Base-by-base conservation (phyloP, 805 yeast species). In the Wickerhamiella alocasiicola region DNA sequence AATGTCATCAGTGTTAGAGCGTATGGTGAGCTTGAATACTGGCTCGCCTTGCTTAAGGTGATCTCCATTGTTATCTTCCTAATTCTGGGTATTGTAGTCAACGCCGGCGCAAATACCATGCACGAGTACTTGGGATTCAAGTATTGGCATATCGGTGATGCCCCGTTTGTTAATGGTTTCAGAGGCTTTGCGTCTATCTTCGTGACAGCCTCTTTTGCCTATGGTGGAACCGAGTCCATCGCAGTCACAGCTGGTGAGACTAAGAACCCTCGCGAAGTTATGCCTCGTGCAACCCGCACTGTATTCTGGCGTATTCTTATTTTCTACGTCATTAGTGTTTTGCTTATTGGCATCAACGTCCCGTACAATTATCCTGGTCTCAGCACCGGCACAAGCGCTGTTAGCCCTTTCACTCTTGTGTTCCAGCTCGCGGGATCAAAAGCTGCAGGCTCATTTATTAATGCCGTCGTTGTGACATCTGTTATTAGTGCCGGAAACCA, bases 401-500 rank as follows among this genome's bases (percentile, higher is more conserved):
- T 60, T 34, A 62, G 71, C 1, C 71, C 73, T 41, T 61, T 65
- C 55, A 63, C 67, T 2, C 57, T 67, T 44, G 70, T 66, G 2
- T 52, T 66, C 39, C 57, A 59, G 12, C 49, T 60, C 29, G 71
- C 68, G 1, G 71, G 72, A 1, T 63, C 69, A 57, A 55, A 57
- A 38, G 60, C 54, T n/a, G 60, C 64, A 3, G 63, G 71, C 4
- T 72, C 75, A 44, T 65, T 74, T 49, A 64, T 73, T 47, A 73
- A 73, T 45, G 72, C 81, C 0, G 69, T 78, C 46, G 67, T 78
- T 41, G 62, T 75, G 47, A 56, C 78, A 5, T 74, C 78, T 1
- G 74, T 80, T 46, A 58, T 78, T 20, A 71, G 78, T 12, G 79
- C 84, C 2, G 74, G 77, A 46, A 78, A 77, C 58, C 70, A 76